Evolutionary conservation across 305 asterid species (phyloP), one percentile per base, ranked within the genome.

Genomic region (Plantago coronopus): DNA sequence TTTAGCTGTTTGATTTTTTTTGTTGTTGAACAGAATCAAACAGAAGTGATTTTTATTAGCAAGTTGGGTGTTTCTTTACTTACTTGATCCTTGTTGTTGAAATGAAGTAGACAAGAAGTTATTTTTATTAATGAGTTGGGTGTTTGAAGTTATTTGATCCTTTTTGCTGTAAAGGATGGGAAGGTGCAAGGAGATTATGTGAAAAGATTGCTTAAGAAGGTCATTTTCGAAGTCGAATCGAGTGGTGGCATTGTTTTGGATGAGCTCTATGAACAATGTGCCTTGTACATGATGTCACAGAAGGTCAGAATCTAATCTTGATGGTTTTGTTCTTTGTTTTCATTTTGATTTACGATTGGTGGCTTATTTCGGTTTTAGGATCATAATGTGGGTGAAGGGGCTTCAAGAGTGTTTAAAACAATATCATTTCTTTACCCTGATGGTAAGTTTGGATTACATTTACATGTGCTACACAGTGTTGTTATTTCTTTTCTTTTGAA

Each of bases 151-250:
- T 7, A 34, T 34, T 6, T 34, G 13, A 6, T 34, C 40, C 40
- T 34, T 34, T 34, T 43, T 45, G 22, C n/a, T 69, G 67, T 56
- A 20, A 78, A 79, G 89, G 88, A 83, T 79, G 72, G 67, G 57
- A 79, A 76, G 72, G 58, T 67, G 74, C 79, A 78, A 42, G 87
- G 82, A 34, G 76, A 77, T 69, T 88, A 84, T 61, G 4, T 84
- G 74, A 88, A 62, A 74, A 80, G 83, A 69, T 79, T 89, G 72
- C 68, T 86, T 17, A 91, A 88, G 85, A 91, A 83, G 68, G 72
- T 93, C 25, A 93, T 93, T 63, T 51, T 68, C 61, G 97, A 79
- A 74, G 76, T 89, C 13, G 98, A 93, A 73, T 86, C 83, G 6
- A 74, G 58, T 4, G 91, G 95, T 34, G 83, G 69, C 0, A 60